phyloP scores from a whole-genome alignment of 768 basidiomycete species.

The Naganishia randhawae region DNA sequence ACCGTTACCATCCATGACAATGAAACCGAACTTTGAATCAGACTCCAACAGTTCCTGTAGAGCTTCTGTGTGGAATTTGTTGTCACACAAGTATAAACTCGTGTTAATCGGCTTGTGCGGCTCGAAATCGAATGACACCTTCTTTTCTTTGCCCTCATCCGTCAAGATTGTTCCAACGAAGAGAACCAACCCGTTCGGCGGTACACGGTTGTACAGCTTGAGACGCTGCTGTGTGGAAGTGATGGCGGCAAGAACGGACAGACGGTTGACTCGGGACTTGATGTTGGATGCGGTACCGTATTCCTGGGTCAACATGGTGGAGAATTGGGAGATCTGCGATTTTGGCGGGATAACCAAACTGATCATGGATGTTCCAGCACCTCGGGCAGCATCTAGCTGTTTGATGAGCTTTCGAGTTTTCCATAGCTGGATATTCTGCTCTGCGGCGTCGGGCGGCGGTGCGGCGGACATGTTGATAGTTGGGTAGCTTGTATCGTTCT shows the following conservation, averaged over 20 bases:
- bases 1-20: constrained; percentile 99
- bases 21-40: constrained; percentile 96
- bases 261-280: constrained; percentile 95
- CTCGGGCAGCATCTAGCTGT: constrained; percentile 89
- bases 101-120: constrained; percentile 99
- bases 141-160: constrained; percentile 99
- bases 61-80: constrained; percentile 98
- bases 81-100: constrained; percentile 96
- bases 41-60: constrained; percentile 93
- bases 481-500: not conserved
- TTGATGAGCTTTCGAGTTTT: constrained; percentile 99
- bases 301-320: constrained; percentile 95
- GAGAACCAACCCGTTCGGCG: constrained; percentile 92
- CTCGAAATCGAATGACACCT: constrained; percentile 96
- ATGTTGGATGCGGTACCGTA: constrained; percentile 99
- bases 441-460: constrained; percentile 55
- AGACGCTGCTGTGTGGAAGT: constrained; percentile 96
- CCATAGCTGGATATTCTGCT: constrained; percentile 76
- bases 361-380: constrained; percentile 98
- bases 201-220: constrained; percentile 93
- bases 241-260: constrained; percentile 95
- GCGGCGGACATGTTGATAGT: constrained; percentile 20
- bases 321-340: constrained; percentile 86
- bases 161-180: constrained; percentile 98
- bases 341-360: constrained; percentile 94